Base-by-base conservation (phyloP, 225 moss, liverwort and hornwort genomes). In the Bryoerythrophyllum caledonicum region DNA sequence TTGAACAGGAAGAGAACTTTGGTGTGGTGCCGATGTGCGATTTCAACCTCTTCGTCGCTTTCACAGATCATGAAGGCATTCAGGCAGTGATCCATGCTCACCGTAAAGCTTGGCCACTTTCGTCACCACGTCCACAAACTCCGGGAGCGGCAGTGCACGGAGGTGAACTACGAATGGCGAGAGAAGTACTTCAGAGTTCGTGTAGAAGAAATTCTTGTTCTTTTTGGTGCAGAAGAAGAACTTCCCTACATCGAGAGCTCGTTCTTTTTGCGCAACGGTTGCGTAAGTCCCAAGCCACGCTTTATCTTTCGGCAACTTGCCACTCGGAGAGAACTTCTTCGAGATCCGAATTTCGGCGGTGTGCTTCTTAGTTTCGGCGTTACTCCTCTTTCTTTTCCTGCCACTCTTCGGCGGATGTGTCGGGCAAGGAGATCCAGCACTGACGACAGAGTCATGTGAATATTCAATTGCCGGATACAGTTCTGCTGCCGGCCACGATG, bases 221-320 rank as follows among this genome's bases (percentile, higher is more conserved):
- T 38, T 70, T n/a, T 51, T 30, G 0, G 14, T 11, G 25, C 64
- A 68, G 40, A 82, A 26, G 4, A 74, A 59, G 23, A 38, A 69
- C 41, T 34, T 74, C 16, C 65, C 78, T 41, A 74, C 74, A 8
- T 69, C 63, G n/a, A 64, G 32, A 8, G 82, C 82, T 8, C 64
- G 49, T 1, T 38, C 70, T 4, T 20, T 48, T 70, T 78, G 41
- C n/a, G 9, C 56, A 2, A 0, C 4, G 30, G 55, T 64, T 17
- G 20, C 74, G 4, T 19, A 82, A 1, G 74, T 70, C 10, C 82
- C 82, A 4, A 82, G 14, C 82, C 82, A 78, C 1, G 24, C 12
- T 53, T 78, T 82, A 1, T 0, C 0, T 27, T 27, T 16, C 23
- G 8, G n/a, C 16, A 23, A 25, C 3, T 23, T 2, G 23, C 19